These are phyloP conservation scores for Hypoxylon sp. DNA, from an alignment of 2,329 filamentous ascomycete species.

Conservation along the genomic window DNA sequence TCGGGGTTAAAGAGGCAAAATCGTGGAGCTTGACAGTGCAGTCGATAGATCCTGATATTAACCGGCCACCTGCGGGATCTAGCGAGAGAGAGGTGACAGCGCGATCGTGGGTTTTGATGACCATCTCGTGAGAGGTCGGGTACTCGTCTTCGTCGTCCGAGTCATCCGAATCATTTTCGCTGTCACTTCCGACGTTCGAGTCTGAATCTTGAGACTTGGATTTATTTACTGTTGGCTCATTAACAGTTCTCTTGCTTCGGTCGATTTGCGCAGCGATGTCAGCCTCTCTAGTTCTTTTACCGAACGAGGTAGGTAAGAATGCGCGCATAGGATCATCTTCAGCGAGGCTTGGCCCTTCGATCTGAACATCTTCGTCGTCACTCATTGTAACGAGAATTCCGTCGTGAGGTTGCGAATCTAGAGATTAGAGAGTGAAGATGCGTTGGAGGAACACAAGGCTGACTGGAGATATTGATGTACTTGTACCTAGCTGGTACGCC, in stretches of 20 bases:
- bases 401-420: not conserved
- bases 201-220: conserved; percentile 50
- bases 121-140: conserved; percentile 91
- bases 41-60: conserved; percentile 92
- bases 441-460: conserved; percentile 21
- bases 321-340: conserved; percentile 78
- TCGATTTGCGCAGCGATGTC: conserved; percentile 86
- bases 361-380: conserved; percentile 70
- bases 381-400: conserved; percentile 61
- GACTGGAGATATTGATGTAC: conserved; percentile 1
- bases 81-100: conserved; percentile 86
- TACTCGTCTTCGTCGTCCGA: conserved; percentile 85
- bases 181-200: conserved; percentile 54
- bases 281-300: conserved; percentile 80
- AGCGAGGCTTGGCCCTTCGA: conserved; percentile 67
- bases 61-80: conserved; percentile 84
- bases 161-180: conserved; percentile 64
- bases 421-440: conserved; percentile 17
- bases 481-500: conserved; percentile 9
- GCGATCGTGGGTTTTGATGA: conserved; percentile 92
- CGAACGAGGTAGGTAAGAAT: conserved; percentile 86
- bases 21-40: conserved; percentile 94
- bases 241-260: conserved; percentile 74
- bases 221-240: conserved; percentile 52
- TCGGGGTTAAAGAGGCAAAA: conserved; percentile 94